These are phyloP conservation scores for Globisporangium spinosum DNA, from an alignment of 352 stramenopile genomes.

Conservation along the genomic window DNA sequence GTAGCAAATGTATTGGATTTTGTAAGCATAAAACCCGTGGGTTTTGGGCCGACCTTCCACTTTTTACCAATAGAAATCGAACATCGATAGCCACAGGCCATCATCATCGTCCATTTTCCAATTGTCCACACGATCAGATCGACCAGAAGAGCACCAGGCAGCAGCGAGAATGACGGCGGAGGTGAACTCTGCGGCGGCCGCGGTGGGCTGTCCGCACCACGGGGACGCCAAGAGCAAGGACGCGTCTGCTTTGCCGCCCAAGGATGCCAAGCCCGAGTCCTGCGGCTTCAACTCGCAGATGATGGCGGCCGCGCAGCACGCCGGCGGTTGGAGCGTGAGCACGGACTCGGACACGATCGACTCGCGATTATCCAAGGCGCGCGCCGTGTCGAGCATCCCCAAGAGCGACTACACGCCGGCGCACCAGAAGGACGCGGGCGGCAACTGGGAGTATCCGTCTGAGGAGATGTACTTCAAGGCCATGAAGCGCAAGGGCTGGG, in stretches of 20 bases:
- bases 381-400: slow-evolving; percentile 92
- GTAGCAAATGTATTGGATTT: neutral
- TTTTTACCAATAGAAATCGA: neutral
- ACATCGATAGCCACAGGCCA: neutral
- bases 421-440: slow-evolving; percentile 49
- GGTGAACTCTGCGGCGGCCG: slow-evolving; percentile 57
- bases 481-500: slow-evolving; percentile 96
- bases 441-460: slow-evolving; percentile 95
- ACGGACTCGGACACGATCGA: slow-evolving; percentile 23
- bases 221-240: slow-evolving; percentile 14
- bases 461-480: slow-evolving; percentile 98
- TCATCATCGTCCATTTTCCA: neutral
- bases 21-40: neutral
- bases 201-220: slow-evolving; percentile 45
- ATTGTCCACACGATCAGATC: slow-evolving; percentile 6
- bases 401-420: slow-evolving; percentile 85
- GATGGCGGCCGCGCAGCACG: slow-evolving; percentile 45
- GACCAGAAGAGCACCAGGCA: neutral
- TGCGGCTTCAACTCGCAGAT: slow-evolving; percentile 59
- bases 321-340: slow-evolving; percentile 33
- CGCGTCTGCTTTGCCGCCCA: neutral
- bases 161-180: slow-evolving; percentile 52
- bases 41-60: neutral
- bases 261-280: slow-evolving; percentile 13
- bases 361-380: slow-evolving; percentile 65